These are phyloP conservation scores for Rhododendron griersonianum DNA, from an alignment of 148 eudicot species.

Conservation along the genomic window DNA sequence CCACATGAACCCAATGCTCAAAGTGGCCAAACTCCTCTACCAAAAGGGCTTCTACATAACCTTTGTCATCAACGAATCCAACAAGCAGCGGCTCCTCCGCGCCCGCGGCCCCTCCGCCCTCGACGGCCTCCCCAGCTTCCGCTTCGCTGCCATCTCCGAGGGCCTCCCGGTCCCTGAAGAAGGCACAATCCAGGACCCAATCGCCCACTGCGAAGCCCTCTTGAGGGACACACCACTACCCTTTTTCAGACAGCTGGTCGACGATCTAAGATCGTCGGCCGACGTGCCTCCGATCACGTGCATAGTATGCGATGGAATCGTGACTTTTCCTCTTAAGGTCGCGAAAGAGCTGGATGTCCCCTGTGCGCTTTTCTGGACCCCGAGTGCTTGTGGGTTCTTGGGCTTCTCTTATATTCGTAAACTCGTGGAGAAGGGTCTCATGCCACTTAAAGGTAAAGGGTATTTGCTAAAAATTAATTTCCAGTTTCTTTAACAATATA, in stretches of 20 bases:
- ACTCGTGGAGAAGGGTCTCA: slow-evolving; percentile 18
- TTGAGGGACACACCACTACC: neutral
- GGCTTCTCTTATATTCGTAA: slow-evolving; percentile 12
- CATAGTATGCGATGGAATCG: slow-evolving; percentile 23
- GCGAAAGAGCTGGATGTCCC: slow-evolving; percentile 33
- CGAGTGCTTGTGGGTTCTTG: slow-evolving; percentile 36
- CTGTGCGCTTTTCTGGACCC: slow-evolving; percentile 16
- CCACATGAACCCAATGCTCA: slow-evolving; percentile 20
- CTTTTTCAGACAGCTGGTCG: slow-evolving; percentile 28
- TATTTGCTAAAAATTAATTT: too few relatives aligned
- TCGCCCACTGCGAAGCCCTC: slow-evolving; percentile 11
- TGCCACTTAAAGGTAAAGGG: slow-evolving; percentile 39
- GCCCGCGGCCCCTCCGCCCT: slow-evolving; percentile 29
- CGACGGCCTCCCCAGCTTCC: slow-evolving; percentile 26
- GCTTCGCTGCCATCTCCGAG: slow-evolving; percentile 34
- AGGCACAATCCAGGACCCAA: neutral
- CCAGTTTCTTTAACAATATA: too few relatives aligned
- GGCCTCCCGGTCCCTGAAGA: slow-evolving; percentile 21
- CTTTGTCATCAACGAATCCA: slow-evolving; percentile 31
- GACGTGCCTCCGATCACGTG: slow-evolving; percentile 28
- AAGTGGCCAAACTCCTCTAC: slow-evolving; percentile 36
- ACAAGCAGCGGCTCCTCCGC: slow-evolving; percentile 17
- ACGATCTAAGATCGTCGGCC: slow-evolving; percentile 8
- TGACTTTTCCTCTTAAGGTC: slow-evolving; percentile 34
- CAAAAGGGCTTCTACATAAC: slow-evolving; percentile 31